Evolutionary conservation across 1,284 basidiomycete genomes (phyloP).

Genomic region (Exobasidium cylindrosporum): DNA sequence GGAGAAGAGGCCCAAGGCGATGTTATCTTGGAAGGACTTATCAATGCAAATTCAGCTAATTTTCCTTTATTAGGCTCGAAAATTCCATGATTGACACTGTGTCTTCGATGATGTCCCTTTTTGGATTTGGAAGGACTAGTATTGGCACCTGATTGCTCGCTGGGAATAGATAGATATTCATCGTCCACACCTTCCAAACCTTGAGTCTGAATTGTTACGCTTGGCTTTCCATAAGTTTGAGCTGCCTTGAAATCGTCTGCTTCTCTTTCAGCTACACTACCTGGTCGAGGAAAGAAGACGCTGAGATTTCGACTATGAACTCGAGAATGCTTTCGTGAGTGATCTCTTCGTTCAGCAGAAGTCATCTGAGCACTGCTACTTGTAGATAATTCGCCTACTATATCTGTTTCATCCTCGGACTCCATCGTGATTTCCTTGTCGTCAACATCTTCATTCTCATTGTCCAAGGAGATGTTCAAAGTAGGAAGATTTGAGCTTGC

Average conservation of each 20-base stretch:
- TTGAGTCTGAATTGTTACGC: background rate
- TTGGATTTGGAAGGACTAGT: slow-evolving; percentile 34
- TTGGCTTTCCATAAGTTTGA: slow-evolving; percentile 5
- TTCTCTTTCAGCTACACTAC: slow-evolving; percentile 46
- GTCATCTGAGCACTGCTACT: slow-evolving; percentile 24
- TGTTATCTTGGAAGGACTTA: background rate
- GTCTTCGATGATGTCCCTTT: slow-evolving; percentile 39
- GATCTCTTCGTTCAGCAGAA: slow-evolving; percentile 43
- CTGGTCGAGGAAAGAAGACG: slow-evolving; percentile 52
- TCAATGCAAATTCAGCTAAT: background rate
- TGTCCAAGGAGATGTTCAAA: slow-evolving; percentile 7
- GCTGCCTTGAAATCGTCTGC: slow-evolving; percentile 20
- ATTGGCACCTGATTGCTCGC: background rate
- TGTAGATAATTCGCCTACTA: background rate
- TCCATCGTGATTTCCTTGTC: background rate
- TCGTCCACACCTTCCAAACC: background rate
- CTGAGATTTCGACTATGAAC: slow-evolving; percentile 48
- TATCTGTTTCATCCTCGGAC: background rate
- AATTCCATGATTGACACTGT: slow-evolving; percentile 28
- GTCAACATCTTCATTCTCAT: slow-evolving; percentile 4
- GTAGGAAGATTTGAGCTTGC: too few species aligned
- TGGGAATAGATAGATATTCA: slow-evolving; percentile 17
- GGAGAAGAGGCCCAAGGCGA: background rate
- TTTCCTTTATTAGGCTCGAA: background rate
- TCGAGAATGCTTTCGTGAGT: slow-evolving; percentile 44